Evolutionary conservation across 192 early-diverging fungal genomes (phyloP).

Genomic region (Coemansia sp.): DNA sequence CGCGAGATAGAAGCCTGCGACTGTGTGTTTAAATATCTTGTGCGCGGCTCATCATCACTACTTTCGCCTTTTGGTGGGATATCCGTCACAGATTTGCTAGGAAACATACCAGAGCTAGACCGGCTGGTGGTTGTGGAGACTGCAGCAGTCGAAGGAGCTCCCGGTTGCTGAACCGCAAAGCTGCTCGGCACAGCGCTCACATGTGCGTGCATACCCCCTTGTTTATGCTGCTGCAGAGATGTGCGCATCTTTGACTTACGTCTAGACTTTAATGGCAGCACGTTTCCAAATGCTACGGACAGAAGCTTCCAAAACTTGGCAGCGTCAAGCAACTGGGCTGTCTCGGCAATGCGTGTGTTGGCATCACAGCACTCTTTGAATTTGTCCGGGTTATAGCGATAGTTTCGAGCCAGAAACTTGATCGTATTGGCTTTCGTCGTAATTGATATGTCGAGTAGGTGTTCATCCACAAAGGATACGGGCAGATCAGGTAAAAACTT

Average conservation of each 20-base stretch:
- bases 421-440: constrained; percentile 18
- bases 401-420: constrained; percentile 31
- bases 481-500: constrained; percentile 34
- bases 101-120: constrained; percentile 47
- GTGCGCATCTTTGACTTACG: constrained; percentile 6
- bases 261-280: constrained; percentile 27
- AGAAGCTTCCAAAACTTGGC: constrained; percentile 50
- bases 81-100: constrained; percentile 33
- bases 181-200: background rate
- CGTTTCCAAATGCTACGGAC: constrained; percentile 34
- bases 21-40: constrained; percentile 1
- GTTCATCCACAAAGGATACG: constrained; percentile 44
- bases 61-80: constrained; percentile 11
- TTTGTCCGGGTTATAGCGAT: constrained; percentile 41
- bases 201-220: background rate
- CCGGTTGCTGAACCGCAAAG: background rate
- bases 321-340: constrained; percentile 18
- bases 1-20: constrained; percentile 3
- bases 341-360: constrained; percentile 17
- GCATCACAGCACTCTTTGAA: constrained; percentile 39
- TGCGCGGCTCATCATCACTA: constrained; percentile 32
- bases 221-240: background rate
- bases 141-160: background rate
- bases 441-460: constrained; percentile 22
- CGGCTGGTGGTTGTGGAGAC: constrained; percentile 33